Conservation (phyloP, 2,329 filamentous ascomycete species). For the Aureobasidium mangrovei region DNA sequence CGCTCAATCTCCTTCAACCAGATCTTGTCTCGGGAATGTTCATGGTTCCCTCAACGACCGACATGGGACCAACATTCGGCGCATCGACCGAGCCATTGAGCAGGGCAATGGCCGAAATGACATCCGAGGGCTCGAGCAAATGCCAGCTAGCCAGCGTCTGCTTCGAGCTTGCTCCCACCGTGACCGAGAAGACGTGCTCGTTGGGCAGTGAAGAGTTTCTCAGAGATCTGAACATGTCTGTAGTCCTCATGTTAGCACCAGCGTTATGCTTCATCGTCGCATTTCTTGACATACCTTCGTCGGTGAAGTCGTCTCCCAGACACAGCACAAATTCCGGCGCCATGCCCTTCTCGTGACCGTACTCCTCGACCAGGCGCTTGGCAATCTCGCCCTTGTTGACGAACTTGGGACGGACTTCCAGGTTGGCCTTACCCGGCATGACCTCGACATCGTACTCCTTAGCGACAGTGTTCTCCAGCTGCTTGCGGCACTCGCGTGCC, state of each 20-base stretch:
- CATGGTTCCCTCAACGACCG: constrained; percentile 21
- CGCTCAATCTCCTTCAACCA: background rate
- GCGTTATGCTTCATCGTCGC: background rate
- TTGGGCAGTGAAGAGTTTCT: constrained; percentile 45
- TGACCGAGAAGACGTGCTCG: constrained; percentile 78
- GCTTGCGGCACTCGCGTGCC: constrained; percentile 69
- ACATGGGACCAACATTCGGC: constrained; percentile 24
- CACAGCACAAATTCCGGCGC: constrained; percentile 81
- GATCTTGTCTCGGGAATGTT: constrained; percentile 17
- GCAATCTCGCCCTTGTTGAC: constrained; percentile 98
- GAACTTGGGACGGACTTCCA: constrained; percentile 92
- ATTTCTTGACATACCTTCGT: constrained; percentile 61
- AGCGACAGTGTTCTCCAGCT: constrained; percentile 67
- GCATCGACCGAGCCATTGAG: constrained; percentile 27
- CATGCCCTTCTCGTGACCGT: constrained; percentile 48
- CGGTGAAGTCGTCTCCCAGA: constrained; percentile 90
- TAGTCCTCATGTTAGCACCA: background rate
- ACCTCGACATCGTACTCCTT: constrained; percentile 87
- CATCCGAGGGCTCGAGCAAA: constrained; percentile 77
- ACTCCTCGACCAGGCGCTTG: constrained; percentile 69
- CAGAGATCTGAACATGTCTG: constrained; percentile 77
- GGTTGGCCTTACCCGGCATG: constrained; percentile 92
- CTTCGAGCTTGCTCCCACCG: constrained; percentile 85
- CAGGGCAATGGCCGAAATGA: constrained; percentile 47
- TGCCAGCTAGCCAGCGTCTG: constrained; percentile 87